These are phyloP conservation scores for Hypoxylon sp. DNA, from an alignment of 2,329 filamentous ascomycete species.

Conservation along the genomic window DNA sequence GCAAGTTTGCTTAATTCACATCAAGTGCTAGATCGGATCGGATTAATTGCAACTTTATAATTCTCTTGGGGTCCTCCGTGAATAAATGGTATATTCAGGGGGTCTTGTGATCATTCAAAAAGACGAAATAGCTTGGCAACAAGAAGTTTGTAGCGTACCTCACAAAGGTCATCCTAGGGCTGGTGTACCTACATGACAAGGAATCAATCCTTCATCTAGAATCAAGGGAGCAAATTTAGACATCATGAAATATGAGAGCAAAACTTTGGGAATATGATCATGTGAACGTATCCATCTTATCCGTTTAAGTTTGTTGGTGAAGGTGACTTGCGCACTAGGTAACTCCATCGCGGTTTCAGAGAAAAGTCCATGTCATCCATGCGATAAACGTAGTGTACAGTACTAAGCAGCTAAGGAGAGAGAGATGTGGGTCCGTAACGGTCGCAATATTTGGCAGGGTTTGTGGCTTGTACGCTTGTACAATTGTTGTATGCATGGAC, in stretches of 20 bases:
- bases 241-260: neutral
- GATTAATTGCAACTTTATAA: neutral
- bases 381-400: conserved; percentile 9
- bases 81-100: neutral
- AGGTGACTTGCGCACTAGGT: conserved; percentile 16
- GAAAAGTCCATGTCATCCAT: conserved; percentile 20
- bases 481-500: conserved; percentile 23
- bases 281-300: neutral
- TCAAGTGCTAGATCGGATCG: neutral
- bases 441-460: conserved; percentile 19
- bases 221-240: neutral
- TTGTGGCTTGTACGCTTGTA: conserved; percentile 34
- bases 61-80: neutral
- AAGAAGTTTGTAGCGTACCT: neutral
- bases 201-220: neutral
- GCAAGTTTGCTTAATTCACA: neutral
- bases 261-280: neutral
- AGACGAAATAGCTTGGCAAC: neutral
- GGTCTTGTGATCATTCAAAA: neutral
- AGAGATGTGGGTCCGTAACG: conserved; percentile 4
- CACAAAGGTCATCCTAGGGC: neutral
- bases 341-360: conserved; percentile 12
- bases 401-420: neutral
- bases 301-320: conserved; percentile 2
- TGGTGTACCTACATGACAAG: neutral